These are phyloP conservation scores for Colletotrichum scovillei DNA, from an alignment of 2,329 filamentous ascomycete genomes.

Conservation along the genomic window DNA sequence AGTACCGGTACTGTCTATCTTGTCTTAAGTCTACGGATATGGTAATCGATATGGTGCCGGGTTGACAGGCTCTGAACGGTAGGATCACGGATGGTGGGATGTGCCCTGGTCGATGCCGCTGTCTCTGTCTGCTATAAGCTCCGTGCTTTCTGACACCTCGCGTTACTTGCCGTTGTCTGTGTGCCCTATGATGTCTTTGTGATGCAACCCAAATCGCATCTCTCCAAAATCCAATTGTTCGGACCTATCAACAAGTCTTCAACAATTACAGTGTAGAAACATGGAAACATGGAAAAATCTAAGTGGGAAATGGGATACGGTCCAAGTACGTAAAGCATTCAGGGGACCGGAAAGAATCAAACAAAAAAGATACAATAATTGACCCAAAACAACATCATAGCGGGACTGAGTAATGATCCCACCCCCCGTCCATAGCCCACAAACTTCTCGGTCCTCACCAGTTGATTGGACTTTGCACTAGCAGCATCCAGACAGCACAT, in stretches of 20 bases:
- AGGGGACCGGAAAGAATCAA: not conserved
- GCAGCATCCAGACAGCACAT: conserved; percentile 4
- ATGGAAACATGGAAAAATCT: too few species aligned
- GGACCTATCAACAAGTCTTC: not conserved
- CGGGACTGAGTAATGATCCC: not conserved
- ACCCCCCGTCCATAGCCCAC: not conserved
- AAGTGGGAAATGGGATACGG: too few species aligned
- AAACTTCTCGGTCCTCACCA: not conserved
- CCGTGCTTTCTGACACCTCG: not conserved
- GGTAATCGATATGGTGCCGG: not conserved
- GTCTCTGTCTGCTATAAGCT: not conserved
- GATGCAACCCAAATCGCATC: conserved; percentile 19
- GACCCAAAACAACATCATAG: not conserved
- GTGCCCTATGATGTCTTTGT: conserved; percentile 30
- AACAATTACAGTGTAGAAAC: not conserved
- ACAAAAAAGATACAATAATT: conserved; percentile 2
- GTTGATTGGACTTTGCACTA: not conserved
- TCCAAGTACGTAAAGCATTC: too few species aligned
- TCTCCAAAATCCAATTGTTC: not conserved
- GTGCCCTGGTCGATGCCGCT: not conserved
- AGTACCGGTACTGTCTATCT: not conserved
- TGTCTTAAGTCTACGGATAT: not conserved
- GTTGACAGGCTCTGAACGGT: not conserved
- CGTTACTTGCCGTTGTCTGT: conserved; percentile 10
- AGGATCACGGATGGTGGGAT: not conserved